Conservation (phyloP, 352 stramenopile genomes). For the Globisporangium okanoganense region DNA sequence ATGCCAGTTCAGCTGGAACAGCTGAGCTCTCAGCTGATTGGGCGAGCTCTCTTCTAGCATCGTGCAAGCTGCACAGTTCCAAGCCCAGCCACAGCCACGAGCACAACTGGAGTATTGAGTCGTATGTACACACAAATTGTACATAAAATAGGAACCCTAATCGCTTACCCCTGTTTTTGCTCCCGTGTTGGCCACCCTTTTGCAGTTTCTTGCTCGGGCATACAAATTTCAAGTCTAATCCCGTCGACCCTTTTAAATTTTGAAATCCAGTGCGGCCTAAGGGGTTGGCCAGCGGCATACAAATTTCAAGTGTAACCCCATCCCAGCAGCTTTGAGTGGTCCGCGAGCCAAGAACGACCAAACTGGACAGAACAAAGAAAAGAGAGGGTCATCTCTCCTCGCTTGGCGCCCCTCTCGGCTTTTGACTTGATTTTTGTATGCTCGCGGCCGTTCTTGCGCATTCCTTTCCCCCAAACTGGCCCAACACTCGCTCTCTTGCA, state of each 20-base stretch:
- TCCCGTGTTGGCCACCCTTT: not conserved
- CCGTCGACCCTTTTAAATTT: conserved; percentile 25
- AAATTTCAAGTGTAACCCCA: conserved; percentile 21
- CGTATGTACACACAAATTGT: not conserved
- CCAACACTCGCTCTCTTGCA: not conserved
- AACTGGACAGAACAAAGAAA: conserved; percentile 23
- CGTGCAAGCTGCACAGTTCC: no score
- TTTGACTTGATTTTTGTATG: conserved; percentile 45
- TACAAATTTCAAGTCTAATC: conserved; percentile 27
- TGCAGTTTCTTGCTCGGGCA: conserved; percentile 9
- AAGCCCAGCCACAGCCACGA: no score
- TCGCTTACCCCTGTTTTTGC: not conserved
- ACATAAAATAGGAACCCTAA: not conserved
- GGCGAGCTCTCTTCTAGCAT: no score
- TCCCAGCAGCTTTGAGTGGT: conserved; percentile 22
- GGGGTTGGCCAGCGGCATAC: conserved; percentile 22
- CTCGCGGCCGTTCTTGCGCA: conserved; percentile 4
- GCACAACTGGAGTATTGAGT: not conserved
- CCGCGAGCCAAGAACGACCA: conserved; percentile 18
- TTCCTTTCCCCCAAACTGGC: not conserved
- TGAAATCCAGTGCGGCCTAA: conserved; percentile 15
- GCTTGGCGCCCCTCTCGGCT: no score
- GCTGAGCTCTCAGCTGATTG: no score
- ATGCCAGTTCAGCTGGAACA: no score
- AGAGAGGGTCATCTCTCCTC: no score